Conservation (phyloP, 495 filamentous ascomycete species). For the Parmelia sp. region DNA sequence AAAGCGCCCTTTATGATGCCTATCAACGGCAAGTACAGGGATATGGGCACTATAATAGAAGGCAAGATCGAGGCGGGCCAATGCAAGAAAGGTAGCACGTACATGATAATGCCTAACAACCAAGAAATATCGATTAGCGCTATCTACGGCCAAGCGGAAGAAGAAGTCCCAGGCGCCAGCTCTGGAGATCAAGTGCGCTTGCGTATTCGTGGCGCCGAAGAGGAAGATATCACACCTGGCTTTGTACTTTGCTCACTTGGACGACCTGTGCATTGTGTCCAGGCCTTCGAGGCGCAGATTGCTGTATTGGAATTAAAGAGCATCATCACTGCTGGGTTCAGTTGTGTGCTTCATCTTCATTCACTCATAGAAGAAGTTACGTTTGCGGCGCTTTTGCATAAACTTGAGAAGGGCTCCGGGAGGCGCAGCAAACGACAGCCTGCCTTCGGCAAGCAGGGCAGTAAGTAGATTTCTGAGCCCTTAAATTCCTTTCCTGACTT, state of each 20-base stretch:
- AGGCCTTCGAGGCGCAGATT: conserved; percentile 92
- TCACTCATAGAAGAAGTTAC: conserved; percentile 95
- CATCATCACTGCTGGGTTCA: conserved; percentile 86
- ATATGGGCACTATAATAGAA: conserved; percentile 97
- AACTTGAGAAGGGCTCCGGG: conserved; percentile 89
- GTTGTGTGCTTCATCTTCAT: conserved; percentile 82
- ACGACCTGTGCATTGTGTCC: conserved; percentile 84
- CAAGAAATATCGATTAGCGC: conserved; percentile 72
- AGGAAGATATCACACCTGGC: conserved; percentile 94
- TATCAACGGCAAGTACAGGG: conserved; percentile 86
- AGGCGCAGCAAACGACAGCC: conserved; percentile 89
- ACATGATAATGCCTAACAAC: conserved; percentile 92
- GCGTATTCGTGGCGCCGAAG: conserved; percentile 87
- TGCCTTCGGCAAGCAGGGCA: conserved; percentile 84
- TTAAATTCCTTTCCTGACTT: too few relatives aligned
- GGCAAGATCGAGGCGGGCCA: conserved; percentile 94
- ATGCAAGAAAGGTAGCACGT: conserved; percentile 73
- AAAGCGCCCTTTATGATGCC: conserved; percentile 99
- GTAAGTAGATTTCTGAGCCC: too few relatives aligned
- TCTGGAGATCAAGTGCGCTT: conserved; percentile 94
- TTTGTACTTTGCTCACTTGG: conserved; percentile 93
- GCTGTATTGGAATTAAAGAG: conserved; percentile 89
- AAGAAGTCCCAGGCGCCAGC: conserved; percentile 70
- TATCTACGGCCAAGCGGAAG: conserved; percentile 92
- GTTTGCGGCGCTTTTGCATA: conserved; percentile 79